Percentiles rank a stretch among this genome's conserved stretches.
These are phyloP conservation scores for Tripterygium wilfordii DNA, from an alignment of 177 flowering plant species.

Conservation along the genomic window DNA sequence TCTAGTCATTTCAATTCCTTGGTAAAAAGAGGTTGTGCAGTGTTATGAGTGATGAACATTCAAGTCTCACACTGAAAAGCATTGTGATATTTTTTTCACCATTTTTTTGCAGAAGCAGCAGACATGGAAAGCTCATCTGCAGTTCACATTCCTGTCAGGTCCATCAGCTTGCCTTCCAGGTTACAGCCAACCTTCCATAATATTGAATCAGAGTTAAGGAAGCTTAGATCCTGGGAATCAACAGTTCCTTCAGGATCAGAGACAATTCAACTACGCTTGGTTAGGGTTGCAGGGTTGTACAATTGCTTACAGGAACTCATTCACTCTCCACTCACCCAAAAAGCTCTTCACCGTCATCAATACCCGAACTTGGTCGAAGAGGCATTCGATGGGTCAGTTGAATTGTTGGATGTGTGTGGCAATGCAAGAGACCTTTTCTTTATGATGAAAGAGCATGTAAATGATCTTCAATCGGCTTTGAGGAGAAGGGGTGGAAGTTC, in stretches of 20 bases:
- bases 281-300: constrained; percentile 26
- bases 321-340: constrained; percentile 23
- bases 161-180: constrained; percentile 42
- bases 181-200: constrained; percentile 10
- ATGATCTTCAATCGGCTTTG: constrained; percentile 25
- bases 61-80: too few relatives aligned
- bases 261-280: constrained; percentile 16
- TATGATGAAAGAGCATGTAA: constrained; percentile 19
- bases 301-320: constrained; percentile 19
- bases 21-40: too few relatives aligned
- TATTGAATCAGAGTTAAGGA: constrained; percentile 13
- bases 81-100: not conserved
- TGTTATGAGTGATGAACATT: too few relatives aligned
- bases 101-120: too few relatives aligned
- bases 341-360: constrained; percentile 14
- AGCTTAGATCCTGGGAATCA: constrained; percentile 10
- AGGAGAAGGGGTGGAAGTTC: constrained; percentile 19
- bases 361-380: constrained; percentile 22
- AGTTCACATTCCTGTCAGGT: constrained; percentile 18
- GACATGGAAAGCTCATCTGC: too few relatives aligned
- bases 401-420: constrained; percentile 28
- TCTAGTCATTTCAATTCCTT: too few relatives aligned
- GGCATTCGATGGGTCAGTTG: constrained; percentile 25
- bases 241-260: constrained; percentile 5
- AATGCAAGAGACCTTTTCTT: constrained; percentile 19